Evolutionary conservation across 2,329 filamentous ascomycete genomes (phyloP).

Genomic region (Penicillium psychrosexuale): DNA sequence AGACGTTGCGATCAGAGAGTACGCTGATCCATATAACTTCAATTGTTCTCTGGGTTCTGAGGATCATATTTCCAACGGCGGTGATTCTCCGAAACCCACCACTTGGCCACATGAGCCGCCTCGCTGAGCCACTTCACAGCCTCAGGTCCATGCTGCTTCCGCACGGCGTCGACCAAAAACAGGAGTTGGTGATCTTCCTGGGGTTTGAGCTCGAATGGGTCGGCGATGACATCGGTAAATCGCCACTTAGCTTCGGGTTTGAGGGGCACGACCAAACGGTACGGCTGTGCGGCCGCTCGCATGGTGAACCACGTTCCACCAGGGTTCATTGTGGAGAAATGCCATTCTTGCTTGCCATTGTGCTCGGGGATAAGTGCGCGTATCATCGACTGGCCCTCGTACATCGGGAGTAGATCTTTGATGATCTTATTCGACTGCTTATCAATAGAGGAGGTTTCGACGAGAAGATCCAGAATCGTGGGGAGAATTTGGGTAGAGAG

Average conservation of each 20-base stretch:
- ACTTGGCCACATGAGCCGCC: conserved; percentile 36
- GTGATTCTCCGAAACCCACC: conserved; percentile 40
- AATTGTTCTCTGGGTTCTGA: background rate
- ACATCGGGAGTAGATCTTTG: conserved; percentile 43
- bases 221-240: conserved; percentile 36
- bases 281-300: conserved; percentile 70
- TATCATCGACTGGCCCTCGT: conserved; percentile 49
- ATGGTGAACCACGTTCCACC: conserved; percentile 54
- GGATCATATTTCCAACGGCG: conserved; percentile 20
- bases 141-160: conserved; percentile 29
- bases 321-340: conserved; percentile 37
- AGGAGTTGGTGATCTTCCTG: conserved; percentile 33
- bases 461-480: conserved; percentile 48
- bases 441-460: conserved; percentile 42
- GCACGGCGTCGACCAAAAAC: conserved; percentile 27
- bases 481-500: conserved; percentile 41
- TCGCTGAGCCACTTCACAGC: conserved; percentile 36
- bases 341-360: conserved; percentile 36
- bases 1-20: background rate
- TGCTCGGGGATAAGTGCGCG: conserved; percentile 38
- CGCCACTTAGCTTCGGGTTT: conserved; percentile 62
- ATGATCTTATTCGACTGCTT: conserved; percentile 33
- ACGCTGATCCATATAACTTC: background rate
- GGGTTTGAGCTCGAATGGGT: conserved; percentile 35
- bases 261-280: conserved; percentile 70